Evolutionary conservation across 164 flowering plant genomes (phyloP).

Genomic region (Paratinospora sagittata): DNA sequence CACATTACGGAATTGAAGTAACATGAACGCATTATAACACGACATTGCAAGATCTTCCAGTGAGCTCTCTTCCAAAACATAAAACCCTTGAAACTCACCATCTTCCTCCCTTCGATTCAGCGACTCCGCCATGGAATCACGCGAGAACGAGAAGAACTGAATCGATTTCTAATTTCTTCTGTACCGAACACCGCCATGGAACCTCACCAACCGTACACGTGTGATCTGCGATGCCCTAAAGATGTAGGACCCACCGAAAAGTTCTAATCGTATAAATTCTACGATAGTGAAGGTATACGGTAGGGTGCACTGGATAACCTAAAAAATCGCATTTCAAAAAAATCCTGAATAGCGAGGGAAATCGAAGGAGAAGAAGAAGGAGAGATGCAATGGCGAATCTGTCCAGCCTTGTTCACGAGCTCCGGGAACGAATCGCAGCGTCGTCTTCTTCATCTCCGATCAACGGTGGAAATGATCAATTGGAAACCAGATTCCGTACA

Average conservation of each 20-base stretch:
- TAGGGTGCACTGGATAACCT: too few species aligned
- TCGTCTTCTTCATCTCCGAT: conserved; percentile 39
- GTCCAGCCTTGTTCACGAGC: conserved; percentile 85
- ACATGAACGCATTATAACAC: neutral
- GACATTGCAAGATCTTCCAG: neutral
- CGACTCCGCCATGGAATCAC: conserved; percentile 5
- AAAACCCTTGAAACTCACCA: neutral
- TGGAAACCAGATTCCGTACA: conserved; percentile 65
- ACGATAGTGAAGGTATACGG: too few species aligned
- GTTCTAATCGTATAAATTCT: too few species aligned
- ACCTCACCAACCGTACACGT: too few species aligned
- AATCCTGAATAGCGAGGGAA: too few species aligned
- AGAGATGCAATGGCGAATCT: conserved; percentile 53
- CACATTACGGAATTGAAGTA: neutral
- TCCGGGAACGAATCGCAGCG: conserved; percentile 86
- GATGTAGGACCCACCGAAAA: too few species aligned
- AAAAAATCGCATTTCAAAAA: neutral
- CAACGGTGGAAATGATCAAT: conserved; percentile 43
- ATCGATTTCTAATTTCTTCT: neutral
- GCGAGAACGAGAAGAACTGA: too few species aligned
- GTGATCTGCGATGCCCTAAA: too few species aligned
- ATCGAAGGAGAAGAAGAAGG: neutral
- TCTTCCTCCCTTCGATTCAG: neutral
- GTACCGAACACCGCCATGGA: neutral
- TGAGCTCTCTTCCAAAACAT: conserved; percentile 1